A percentile compares a stretch with the other conserved stretches of the same genome.
Evolutionary conservation across 352 stramenopile species (phyloP).

Genomic region (Globisporangium splendens): DNA sequence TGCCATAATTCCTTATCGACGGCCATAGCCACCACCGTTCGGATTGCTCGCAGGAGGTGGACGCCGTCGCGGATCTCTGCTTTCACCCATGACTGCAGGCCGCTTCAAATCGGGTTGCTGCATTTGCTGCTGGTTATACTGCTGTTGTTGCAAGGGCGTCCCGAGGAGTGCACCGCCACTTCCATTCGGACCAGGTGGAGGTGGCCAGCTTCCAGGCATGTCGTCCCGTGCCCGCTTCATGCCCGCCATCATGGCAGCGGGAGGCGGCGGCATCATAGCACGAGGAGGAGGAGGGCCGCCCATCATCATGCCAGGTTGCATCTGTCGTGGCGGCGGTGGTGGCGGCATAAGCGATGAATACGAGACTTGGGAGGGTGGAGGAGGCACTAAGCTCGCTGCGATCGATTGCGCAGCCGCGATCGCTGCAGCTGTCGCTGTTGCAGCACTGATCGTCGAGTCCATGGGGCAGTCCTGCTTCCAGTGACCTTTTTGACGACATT

Average conservation of each 20-base stretch:
- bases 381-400: slow-evolving; percentile 5
- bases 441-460: slow-evolving; percentile 55
- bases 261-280: slow-evolving; percentile 15
- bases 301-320: slow-evolving; percentile 31
- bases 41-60: not conserved
- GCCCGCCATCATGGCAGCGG: slow-evolving; percentile 13
- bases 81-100: slow-evolving; percentile 4
- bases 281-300: slow-evolving; percentile 21
- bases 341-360: slow-evolving; percentile 21
- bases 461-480: slow-evolving; percentile 88
- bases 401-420: slow-evolving; percentile 21
- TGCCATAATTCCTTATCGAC: not conserved
- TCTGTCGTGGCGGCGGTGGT: slow-evolving; percentile 38
- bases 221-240: slow-evolving; percentile 17
- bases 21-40: slow-evolving; percentile 4
- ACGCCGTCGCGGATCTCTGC: slow-evolving; percentile 12
- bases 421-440: slow-evolving; percentile 37
- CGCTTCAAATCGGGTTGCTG: slow-evolving; percentile 14
- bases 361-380: not conserved
- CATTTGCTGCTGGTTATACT: not conserved
- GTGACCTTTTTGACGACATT: slow-evolving; percentile 84
- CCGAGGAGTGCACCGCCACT: slow-evolving; percentile 2
- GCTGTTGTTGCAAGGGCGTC: slow-evolving; percentile 8
- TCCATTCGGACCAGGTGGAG: slow-evolving; percentile 4
- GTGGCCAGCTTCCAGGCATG: slow-evolving; percentile 6